These are phyloP conservation scores for Ophiosphaerella korrae DNA, from an alignment of 2,329 filamentous ascomycete genomes.

Conservation along the genomic window DNA sequence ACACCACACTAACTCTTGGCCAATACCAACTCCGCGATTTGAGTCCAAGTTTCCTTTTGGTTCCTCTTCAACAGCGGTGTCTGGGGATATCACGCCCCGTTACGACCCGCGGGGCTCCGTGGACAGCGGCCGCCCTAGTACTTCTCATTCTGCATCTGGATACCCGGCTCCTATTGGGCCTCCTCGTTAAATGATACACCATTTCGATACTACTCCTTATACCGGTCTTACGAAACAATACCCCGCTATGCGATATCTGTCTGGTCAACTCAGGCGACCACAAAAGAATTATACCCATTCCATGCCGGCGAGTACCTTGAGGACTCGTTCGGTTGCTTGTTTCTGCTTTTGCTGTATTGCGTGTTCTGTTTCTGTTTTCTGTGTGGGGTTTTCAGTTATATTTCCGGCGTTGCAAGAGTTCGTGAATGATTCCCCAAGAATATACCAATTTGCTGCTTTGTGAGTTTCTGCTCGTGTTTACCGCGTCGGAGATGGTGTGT, in stretches of 20 bases:
- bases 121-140: conserved; percentile 89
- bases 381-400: conserved; percentile 14
- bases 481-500: conserved; percentile 3
- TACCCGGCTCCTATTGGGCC: conserved; percentile 91
- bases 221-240: conserved; percentile 46
- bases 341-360: conserved; percentile 19
- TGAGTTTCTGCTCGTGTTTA: conserved; percentile 14
- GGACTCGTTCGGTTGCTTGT: conserved; percentile 39
- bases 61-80: conserved; percentile 52
- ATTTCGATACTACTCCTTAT: conserved; percentile 40
- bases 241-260: conserved; percentile 35
- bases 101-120: conserved; percentile 83
- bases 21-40: conserved; percentile 49
- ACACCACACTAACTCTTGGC: conserved; percentile 51
- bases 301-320: conserved; percentile 43
- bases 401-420: conserved; percentile 30
- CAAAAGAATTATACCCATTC: conserved; percentile 50
- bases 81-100: conserved; percentile 82
- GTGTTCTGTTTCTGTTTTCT: conserved; percentile 22
- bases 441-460: conserved; percentile 51
- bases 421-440: conserved; percentile 48
- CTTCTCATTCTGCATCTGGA: conserved; percentile 96
- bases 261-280: conserved; percentile 38
- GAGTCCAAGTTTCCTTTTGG: conserved; percentile 69
- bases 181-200: conserved; percentile 72